Evolutionary conservation across 768 basidiomycete genomes (phyloP).

Genomic region (Podaxis carcinomalis): DNA sequence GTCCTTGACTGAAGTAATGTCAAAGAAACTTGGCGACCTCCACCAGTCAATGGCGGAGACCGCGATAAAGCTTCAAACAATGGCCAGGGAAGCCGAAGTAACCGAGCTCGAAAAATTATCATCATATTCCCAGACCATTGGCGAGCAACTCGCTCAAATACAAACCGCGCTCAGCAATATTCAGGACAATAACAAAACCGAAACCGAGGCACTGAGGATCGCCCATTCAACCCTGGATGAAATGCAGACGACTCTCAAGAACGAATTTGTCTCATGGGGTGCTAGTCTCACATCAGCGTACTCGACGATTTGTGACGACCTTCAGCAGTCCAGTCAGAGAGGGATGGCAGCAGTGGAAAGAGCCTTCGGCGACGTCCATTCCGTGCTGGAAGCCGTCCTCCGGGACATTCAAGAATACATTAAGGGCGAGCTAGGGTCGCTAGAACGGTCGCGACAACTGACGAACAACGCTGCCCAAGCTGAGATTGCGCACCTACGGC

Average conservation of each 20-base stretch:
- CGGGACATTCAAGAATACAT: constrained; percentile 56
- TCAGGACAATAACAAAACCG: constrained; percentile 49
- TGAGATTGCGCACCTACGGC: constrained; percentile 58
- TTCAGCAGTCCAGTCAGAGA: constrained; percentile 37
- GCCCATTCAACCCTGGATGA: constrained; percentile 49
- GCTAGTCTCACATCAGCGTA: constrained; percentile 44
- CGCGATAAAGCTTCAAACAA: constrained; percentile 42
- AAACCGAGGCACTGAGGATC: constrained; percentile 44
- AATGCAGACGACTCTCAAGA: constrained; percentile 42
- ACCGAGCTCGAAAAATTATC: constrained; percentile 54
- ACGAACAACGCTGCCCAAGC: constrained; percentile 37
- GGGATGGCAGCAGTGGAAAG: constrained; percentile 52
- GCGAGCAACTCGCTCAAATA: constrained; percentile 52
- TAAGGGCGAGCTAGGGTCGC: constrained; percentile 45
- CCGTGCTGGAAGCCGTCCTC: constrained; percentile 57
- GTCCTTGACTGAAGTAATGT: constrained; percentile 47
- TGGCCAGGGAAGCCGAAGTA: constrained; percentile 1
- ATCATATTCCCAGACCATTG: constrained; percentile 48
- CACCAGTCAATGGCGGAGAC: constrained; percentile 50
- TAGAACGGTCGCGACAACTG: constrained; percentile 45
- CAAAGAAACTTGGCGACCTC: constrained; percentile 58
- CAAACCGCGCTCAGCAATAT: constrained; percentile 50
- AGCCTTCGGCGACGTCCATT: constrained; percentile 53
- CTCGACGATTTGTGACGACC: constrained; percentile 41
- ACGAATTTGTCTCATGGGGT: constrained; percentile 52